A percentile compares a stretch with the other conserved stretches of the same genome.
These are phyloP conservation scores for Colletotrichum godetiae DNA, from an alignment of 2,329 filamentous ascomycete species.

Conservation along the genomic window DNA sequence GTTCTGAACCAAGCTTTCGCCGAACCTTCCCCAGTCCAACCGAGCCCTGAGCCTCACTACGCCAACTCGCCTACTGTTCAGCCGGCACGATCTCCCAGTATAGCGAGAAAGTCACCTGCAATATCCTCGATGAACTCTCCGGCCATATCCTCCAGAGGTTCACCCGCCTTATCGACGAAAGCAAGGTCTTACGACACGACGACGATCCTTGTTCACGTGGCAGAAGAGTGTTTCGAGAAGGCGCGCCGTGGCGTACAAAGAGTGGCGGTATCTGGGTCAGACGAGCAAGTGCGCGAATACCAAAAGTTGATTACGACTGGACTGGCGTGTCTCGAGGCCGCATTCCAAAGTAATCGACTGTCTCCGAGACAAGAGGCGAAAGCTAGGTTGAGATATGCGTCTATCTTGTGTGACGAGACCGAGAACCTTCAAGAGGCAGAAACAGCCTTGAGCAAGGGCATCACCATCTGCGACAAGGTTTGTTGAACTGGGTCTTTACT, in stretches of 20 bases:
- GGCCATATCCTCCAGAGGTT: conserved; percentile 43
- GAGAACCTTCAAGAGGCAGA: conserved; percentile 81
- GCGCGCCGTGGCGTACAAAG: conserved; percentile 67
- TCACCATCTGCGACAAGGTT: conserved; percentile 75
- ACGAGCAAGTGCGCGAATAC: conserved; percentile 70
- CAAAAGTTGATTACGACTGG: conserved; percentile 79
- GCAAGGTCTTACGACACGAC: conserved; percentile 61
- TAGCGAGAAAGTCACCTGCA: conserved; percentile 52
- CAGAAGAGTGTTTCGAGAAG: conserved; percentile 79
- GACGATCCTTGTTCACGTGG: conserved; percentile 74
- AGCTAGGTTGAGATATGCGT: conserved; percentile 77
- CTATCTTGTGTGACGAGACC: conserved; percentile 78
- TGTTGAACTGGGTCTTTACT: conserved; percentile 6
- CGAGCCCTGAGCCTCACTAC: conserved; percentile 52
- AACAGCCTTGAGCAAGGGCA: conserved; percentile 76
- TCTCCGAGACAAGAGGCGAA: conserved; percentile 76
- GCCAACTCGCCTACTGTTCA: conserved; percentile 54
- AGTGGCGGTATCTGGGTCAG: conserved; percentile 61
- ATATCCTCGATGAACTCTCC: conserved; percentile 38
- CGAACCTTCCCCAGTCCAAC: conserved; percentile 37
- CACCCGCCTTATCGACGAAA: conserved; percentile 52
- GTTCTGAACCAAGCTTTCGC: conserved; percentile 19
- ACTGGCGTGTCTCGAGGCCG: conserved; percentile 77
- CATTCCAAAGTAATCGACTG: conserved; percentile 70
- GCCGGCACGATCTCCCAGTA: conserved; percentile 47